Evolutionary conservation across 768 basidiomycete species (phyloP).

Genomic region (Chalciporus pseudorubinellus): DNA sequence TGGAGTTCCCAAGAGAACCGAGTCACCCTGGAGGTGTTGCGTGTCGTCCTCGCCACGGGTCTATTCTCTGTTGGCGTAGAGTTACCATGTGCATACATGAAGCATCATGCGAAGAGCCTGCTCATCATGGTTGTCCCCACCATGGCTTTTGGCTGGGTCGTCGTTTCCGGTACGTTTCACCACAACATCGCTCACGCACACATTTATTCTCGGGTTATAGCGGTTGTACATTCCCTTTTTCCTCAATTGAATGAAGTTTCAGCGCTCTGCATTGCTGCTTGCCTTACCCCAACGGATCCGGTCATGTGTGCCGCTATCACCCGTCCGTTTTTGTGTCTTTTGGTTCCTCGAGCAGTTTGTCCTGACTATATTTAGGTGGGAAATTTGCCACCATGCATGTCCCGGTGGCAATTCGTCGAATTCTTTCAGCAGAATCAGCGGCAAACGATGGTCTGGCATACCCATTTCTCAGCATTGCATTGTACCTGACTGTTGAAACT

Average conservation of each 20-base stretch:
- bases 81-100: slow-evolving; percentile 82
- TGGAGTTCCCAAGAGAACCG: slow-evolving; percentile 60
- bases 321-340: slow-evolving; percentile 36
- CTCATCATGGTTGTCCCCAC: slow-evolving; percentile 73
- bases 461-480: slow-evolving; percentile 82
- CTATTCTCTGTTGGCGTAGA: slow-evolving; percentile 97
- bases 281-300: slow-evolving; percentile 92
- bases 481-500: slow-evolving; percentile 79
- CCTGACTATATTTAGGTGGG: slow-evolving; percentile 47
- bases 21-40: slow-evolving; percentile 87
- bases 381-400: slow-evolving; percentile 70
- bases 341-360: neutral
- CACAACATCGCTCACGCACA: neutral
- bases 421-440: slow-evolving; percentile 87
- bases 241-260: slow-evolving; percentile 70
- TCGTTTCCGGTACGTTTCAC: slow-evolving; percentile 56
- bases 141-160: slow-evolving; percentile 83
- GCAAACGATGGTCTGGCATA: slow-evolving; percentile 96
- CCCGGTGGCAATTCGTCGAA: slow-evolving; percentile 69
- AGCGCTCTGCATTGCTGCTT: slow-evolving; percentile 82
- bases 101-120: slow-evolving; percentile 69
- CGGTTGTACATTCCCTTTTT: slow-evolving; percentile 67
- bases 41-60: slow-evolving; percentile 86
- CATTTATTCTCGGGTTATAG: slow-evolving; percentile 34
- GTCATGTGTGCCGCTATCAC: slow-evolving; percentile 86